Percentiles rank a stretch among this genome's conserved stretches.
Evolutionary conservation across 2,329 filamentous ascomycete genomes (phyloP).

Genomic region (Exophiala sp.): DNA sequence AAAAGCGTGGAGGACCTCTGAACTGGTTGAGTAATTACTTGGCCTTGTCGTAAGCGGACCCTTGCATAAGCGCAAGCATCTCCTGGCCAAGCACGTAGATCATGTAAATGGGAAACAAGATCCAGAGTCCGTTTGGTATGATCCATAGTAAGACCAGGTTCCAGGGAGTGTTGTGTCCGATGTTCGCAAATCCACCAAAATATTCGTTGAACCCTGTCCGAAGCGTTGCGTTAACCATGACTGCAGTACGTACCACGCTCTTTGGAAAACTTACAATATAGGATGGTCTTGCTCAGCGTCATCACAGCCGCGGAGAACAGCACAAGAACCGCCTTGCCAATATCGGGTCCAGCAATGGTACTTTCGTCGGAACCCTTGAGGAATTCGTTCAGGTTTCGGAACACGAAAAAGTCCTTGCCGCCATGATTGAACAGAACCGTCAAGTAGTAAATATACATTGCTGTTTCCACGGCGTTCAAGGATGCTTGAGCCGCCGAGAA

Average conservation of each 20-base stretch:
- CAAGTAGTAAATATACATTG: constrained; percentile 62
- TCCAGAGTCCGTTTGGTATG: constrained; percentile 65
- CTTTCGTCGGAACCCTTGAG: constrained; percentile 12
- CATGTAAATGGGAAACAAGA: constrained; percentile 62
- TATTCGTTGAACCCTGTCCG: constrained; percentile 57
- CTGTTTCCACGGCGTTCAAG: constrained; percentile 66
- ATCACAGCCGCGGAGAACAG: constrained; percentile 59
- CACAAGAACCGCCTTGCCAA: constrained; percentile 51
- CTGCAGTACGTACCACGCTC: not conserved
- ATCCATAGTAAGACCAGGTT: constrained; percentile 60
- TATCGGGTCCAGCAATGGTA: constrained; percentile 42
- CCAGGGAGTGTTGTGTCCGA: constrained; percentile 58
- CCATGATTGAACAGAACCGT: constrained; percentile 26
- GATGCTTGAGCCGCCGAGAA: constrained; percentile 73
- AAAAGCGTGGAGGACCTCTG: not conserved
- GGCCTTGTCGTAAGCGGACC: constrained; percentile 11
- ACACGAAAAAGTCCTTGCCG: constrained; percentile 23
- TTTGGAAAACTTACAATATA: constrained; percentile 57
- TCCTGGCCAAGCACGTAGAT: constrained; percentile 58
- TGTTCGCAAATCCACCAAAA: constrained; percentile 58
- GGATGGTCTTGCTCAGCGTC: constrained; percentile 64
- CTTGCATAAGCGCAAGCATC: constrained; percentile 52
- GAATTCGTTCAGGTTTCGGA: constrained; percentile 37
- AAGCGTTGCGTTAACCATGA: constrained; percentile 1
- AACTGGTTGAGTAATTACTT: constrained; percentile 4